Evolutionary conservation across 495 filamentous ascomycete species (phyloP).

Genomic region (Daldinia caldariorum): DNA sequence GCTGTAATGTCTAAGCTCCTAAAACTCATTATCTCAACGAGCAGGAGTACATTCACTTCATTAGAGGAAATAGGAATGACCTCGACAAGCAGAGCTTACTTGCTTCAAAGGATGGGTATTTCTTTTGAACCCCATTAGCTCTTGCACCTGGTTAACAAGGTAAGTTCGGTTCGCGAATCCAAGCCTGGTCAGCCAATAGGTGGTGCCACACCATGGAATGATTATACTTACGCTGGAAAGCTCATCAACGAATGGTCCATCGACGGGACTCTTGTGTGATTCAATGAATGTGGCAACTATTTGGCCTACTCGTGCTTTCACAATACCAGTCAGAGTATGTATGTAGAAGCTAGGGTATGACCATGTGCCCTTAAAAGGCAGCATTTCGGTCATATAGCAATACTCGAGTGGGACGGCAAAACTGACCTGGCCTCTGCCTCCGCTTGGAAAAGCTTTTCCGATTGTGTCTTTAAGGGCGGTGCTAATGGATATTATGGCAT

Average conservation of each 20-base stretch:
- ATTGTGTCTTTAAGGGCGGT: slow-evolving; percentile 44
- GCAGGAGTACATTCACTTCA: slow-evolving; percentile 60
- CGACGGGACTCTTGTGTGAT: slow-evolving; percentile 56
- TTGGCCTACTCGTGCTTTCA: slow-evolving; percentile 61
- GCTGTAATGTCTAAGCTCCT: slow-evolving; percentile 67
- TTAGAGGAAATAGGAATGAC: slow-evolving; percentile 43
- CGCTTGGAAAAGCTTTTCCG: slow-evolving; percentile 58
- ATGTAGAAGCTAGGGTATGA: slow-evolving; percentile 47
- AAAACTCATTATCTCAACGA: slow-evolving; percentile 61
- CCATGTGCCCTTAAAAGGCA: slow-evolving; percentile 45
- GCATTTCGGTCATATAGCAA: slow-evolving; percentile 53
- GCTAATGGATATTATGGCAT: slow-evolving; percentile 64
- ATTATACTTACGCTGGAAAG: slow-evolving; percentile 50
- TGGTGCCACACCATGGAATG: slow-evolving; percentile 55
- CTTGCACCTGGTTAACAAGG: background rate
- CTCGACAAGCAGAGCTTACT: slow-evolving; percentile 51
- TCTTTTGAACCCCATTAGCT: background rate
- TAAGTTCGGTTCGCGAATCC: background rate
- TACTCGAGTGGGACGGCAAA: slow-evolving; percentile 56
- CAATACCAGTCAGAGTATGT: slow-evolving; percentile 57
- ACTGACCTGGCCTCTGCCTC: slow-evolving; percentile 51
- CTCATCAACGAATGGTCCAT: slow-evolving; percentile 58
- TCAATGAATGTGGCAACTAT: slow-evolving; percentile 52
- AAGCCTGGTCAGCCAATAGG: slow-evolving; percentile 41
- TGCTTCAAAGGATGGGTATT: slow-evolving; percentile 48